These are phyloP conservation scores for Quercus dentata DNA, from an alignment of 306 rosid species.

Conservation along the genomic window DNA sequence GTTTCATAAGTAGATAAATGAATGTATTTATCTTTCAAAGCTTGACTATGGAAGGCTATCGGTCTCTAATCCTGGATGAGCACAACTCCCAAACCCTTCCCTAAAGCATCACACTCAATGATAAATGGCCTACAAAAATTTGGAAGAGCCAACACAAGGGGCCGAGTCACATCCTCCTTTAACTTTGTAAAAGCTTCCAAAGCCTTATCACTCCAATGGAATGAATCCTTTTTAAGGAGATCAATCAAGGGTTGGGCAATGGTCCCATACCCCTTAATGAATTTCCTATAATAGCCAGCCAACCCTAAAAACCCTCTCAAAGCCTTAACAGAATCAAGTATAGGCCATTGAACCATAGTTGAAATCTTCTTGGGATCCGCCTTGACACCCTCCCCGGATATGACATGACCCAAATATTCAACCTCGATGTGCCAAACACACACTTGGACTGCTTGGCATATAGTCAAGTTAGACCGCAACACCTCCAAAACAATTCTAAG, in stretches of 20 bases:
- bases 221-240: not conserved
- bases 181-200: not conserved
- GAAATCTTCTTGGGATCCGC: not conserved
- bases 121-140: not conserved
- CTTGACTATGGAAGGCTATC: not conserved
- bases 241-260: not conserved
- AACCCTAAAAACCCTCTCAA: not conserved
- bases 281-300: not conserved
- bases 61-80: too few species aligned
- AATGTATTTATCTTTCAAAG: not conserved
- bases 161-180: not conserved
- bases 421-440: not conserved
- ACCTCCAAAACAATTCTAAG: not conserved
- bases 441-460: not conserved
- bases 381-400: not conserved
- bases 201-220: not conserved
- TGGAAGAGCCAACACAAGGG: not conserved
- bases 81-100: not conserved
- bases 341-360: not conserved
- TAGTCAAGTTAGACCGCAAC: accelerated
- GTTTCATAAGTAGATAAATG: not conserved
- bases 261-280: not conserved
- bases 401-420: not conserved
- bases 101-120: not conserved
- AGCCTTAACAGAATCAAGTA: not conserved